Evolutionary conservation across 257 asterid species (phyloP).

Genomic region (Capsicum rhomboideum): DNA sequence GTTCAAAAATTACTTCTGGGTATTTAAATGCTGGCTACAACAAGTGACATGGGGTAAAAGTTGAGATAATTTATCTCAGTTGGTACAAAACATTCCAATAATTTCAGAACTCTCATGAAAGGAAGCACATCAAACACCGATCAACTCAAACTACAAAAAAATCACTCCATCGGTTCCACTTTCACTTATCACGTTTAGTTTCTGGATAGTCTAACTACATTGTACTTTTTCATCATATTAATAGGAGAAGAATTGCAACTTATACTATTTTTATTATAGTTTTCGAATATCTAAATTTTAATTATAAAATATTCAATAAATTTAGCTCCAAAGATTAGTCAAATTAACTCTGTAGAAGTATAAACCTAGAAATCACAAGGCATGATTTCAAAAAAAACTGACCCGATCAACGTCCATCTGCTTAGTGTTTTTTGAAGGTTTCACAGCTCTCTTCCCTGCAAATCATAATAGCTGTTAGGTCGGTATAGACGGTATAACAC

Average conservation of each 20-base stretch:
- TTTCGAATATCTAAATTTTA: no score
- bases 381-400: not conserved
- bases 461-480: not conserved
- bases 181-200: no score
- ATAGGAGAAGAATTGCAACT: no score
- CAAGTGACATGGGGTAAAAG: no score
- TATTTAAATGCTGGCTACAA: not conserved
- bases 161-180: not conserved
- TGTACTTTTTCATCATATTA: no score
- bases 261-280: no score
- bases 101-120: not conserved
- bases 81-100: not conserved
- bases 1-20: not conserved
- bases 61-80: not conserved
- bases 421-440: slow-evolving; percentile 65
- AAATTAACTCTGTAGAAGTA: no score
- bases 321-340: no score
- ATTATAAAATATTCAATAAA: no score
- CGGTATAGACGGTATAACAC: not conserved
- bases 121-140: not conserved
- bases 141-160: not conserved
- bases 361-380: not conserved
- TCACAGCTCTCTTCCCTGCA: slow-evolving; percentile 66
- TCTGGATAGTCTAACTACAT: no score
- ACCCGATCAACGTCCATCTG: slow-evolving; percentile 72